phyloP scores from a whole-genome alignment of 345 rosid species.

The Salix arbutifolia region DNA sequence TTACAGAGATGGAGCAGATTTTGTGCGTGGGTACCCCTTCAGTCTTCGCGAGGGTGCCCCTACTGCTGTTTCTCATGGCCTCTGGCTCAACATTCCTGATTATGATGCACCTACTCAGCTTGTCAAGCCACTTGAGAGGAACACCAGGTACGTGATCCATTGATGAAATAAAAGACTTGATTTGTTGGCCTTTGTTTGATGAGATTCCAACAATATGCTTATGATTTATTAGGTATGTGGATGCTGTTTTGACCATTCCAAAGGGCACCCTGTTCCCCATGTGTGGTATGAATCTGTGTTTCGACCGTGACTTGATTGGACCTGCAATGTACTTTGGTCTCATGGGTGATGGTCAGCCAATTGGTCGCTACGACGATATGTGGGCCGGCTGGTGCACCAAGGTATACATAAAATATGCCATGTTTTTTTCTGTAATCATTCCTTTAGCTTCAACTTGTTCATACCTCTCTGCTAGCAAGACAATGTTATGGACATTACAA shows the following conservation, averaged over 20 bases:
- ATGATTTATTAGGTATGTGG: conserved; percentile 55
- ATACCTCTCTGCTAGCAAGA: no score
- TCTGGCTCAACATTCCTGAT: conserved; percentile 98
- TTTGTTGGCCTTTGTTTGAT: background rate
- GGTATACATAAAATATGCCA: conserved; percentile 25
- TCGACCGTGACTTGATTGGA: conserved; percentile 89
- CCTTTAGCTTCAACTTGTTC: background rate
- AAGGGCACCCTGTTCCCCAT: conserved; percentile 93
- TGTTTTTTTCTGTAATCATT: no score
- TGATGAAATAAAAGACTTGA: background rate
- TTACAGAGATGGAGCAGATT: conserved; percentile 80
- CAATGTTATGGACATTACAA: background rate
- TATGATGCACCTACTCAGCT: conserved; percentile 99
- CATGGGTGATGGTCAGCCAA: conserved; percentile 97
- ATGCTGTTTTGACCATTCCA: conserved; percentile 85
- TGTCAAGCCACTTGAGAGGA: conserved; percentile 90
- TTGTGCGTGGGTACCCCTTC: conserved; percentile 96
- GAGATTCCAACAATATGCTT: conserved; percentile 2
- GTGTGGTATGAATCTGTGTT: conserved; percentile 98
- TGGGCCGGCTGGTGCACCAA: conserved; percentile 99
- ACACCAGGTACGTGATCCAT: conserved; percentile 52
- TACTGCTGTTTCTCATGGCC: conserved; percentile 95
- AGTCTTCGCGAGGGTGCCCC: conserved; percentile 92
- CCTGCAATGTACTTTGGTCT: conserved; percentile 98
- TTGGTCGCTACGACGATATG: conserved; percentile 92